Evolutionary conservation across 1,284 basidiomycete species (phyloP).

Genomic region (Wolfiporia cocos): DNA sequence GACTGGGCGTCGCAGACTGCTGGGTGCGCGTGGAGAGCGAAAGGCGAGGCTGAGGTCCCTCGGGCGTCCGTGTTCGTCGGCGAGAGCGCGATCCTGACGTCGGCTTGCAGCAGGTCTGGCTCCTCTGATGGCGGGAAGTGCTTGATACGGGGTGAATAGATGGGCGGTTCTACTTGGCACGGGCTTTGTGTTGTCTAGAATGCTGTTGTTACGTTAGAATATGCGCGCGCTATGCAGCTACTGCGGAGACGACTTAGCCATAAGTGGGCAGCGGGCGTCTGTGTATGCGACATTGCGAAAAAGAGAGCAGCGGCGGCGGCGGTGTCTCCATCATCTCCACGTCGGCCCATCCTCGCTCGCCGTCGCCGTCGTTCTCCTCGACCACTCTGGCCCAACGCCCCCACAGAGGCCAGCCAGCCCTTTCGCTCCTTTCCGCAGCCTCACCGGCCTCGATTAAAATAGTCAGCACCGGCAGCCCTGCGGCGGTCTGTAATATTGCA

Average conservation of each 20-base stretch:
- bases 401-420: neutral
- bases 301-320: neutral
- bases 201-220: neutral
- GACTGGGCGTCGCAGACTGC: slow-evolving; percentile 10
- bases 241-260: neutral
- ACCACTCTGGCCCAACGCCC: neutral
- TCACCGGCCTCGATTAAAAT: slow-evolving; percentile 2
- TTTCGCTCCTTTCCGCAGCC: neutral
- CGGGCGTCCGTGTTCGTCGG: slow-evolving; percentile 4
- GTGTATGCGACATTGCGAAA: slow-evolving; percentile 1
- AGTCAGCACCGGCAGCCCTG: neutral
- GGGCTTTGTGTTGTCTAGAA: neutral
- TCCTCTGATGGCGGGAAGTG: no score
- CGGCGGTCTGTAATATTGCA: slow-evolving; percentile 1
- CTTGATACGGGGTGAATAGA: no score
- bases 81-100: no score
- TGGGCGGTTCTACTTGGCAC: no score
- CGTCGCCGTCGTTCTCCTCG: neutral
- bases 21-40: slow-evolving; percentile 68
- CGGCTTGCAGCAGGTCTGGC: no score
- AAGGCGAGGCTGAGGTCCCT: slow-evolving; percentile 80
- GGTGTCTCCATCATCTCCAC: slow-evolving; percentile 3
- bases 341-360: slow-evolving; percentile 2
- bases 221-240: neutral
- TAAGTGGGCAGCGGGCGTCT: slow-evolving; percentile 1